phyloP scores from a whole-genome alignment of 768 basidiomycete genomes.

The Trametes coccinea region DNA sequence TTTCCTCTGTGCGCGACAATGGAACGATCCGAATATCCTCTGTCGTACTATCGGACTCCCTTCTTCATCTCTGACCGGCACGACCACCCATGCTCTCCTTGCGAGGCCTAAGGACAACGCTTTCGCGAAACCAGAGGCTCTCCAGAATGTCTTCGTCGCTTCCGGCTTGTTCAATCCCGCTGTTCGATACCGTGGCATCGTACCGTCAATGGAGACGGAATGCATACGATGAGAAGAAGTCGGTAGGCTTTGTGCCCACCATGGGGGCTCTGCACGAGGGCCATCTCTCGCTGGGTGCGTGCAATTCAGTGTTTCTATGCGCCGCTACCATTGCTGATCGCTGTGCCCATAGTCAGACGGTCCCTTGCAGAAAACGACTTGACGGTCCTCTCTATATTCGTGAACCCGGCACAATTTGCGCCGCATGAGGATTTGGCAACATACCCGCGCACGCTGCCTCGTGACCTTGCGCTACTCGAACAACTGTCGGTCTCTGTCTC shows the following conservation, averaged over 20 bases:
- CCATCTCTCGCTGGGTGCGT: constrained; percentile 82
- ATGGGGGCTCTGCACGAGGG: constrained; percentile 98
- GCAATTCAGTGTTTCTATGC: background rate
- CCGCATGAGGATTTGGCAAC: constrained; percentile 90
- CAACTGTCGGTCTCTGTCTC: constrained; percentile 31
- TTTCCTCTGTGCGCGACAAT: background rate
- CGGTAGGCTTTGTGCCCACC: constrained; percentile 94
- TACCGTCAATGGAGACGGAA: constrained; percentile 74
- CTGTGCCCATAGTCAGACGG: constrained; percentile 55
- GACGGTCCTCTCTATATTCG: constrained; percentile 94
- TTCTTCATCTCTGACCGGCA: no score
- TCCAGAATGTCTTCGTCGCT: constrained; percentile 17
- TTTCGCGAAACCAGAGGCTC: no score
- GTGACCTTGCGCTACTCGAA: constrained; percentile 67
- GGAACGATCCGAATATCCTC: no score
- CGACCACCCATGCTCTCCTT: background rate
- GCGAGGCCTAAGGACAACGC: background rate
- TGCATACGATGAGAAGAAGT: constrained; percentile 56
- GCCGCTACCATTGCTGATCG: background rate
- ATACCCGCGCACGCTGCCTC: constrained; percentile 85
- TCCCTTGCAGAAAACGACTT: constrained; percentile 79
- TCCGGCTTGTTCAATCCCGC: constrained; percentile 39
- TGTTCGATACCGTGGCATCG: constrained; percentile 59
- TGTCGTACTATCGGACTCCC: no score
- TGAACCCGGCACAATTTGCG: constrained; percentile 97